A percentile compares a stretch with the other conserved stretches of the same genome.
These are phyloP conservation scores for Colletotrichum shisoi DNA, from an alignment of 2,329 filamentous ascomycete species.

Conservation along the genomic window DNA sequence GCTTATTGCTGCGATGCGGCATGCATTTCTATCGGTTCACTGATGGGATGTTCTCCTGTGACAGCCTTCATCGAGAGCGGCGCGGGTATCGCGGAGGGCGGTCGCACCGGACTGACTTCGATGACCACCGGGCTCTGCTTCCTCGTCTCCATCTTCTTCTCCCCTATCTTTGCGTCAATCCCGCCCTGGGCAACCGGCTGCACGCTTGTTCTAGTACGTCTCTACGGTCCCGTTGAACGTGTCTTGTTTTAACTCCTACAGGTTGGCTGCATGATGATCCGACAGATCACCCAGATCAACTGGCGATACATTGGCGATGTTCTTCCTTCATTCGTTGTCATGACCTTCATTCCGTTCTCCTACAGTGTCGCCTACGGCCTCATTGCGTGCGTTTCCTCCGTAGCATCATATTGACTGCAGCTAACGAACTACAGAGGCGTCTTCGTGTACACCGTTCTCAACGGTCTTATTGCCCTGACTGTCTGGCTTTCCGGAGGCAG, in stretches of 20 bases:
- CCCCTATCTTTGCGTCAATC: slow-evolving; percentile 78
- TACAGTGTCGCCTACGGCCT: slow-evolving; percentile 82
- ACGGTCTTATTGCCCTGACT: slow-evolving; percentile 57
- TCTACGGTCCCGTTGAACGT: not conserved
- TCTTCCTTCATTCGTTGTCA: slow-evolving; percentile 77
- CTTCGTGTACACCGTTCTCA: slow-evolving; percentile 62
- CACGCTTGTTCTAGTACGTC: slow-evolving; percentile 70
- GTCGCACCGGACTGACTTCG: slow-evolving; percentile 75
- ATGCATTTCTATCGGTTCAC: slow-evolving; percentile 73
- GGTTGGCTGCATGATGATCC: slow-evolving; percentile 81
- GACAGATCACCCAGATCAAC: slow-evolving; percentile 76
- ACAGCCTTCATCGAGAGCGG: slow-evolving; percentile 80
- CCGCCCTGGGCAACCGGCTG: slow-evolving; percentile 81
- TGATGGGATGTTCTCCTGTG: slow-evolving; percentile 74
- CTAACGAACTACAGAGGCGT: slow-evolving; percentile 54
- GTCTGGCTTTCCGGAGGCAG: slow-evolving; percentile 55
- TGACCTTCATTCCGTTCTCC: slow-evolving; percentile 78
- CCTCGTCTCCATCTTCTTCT: slow-evolving; percentile 75
- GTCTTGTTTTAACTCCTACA: slow-evolving; percentile 41
- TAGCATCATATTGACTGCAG: too few species aligned
- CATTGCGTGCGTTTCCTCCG: slow-evolving; percentile 64
- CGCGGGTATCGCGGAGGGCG: slow-evolving; percentile 78
- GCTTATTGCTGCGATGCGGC: slow-evolving; percentile 78
- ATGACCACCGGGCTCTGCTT: slow-evolving; percentile 75
- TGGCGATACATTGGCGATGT: slow-evolving; percentile 80